Conservation (phyloP, 2,329 filamentous ascomycete species). For the Chaetomium sp. region DNA sequence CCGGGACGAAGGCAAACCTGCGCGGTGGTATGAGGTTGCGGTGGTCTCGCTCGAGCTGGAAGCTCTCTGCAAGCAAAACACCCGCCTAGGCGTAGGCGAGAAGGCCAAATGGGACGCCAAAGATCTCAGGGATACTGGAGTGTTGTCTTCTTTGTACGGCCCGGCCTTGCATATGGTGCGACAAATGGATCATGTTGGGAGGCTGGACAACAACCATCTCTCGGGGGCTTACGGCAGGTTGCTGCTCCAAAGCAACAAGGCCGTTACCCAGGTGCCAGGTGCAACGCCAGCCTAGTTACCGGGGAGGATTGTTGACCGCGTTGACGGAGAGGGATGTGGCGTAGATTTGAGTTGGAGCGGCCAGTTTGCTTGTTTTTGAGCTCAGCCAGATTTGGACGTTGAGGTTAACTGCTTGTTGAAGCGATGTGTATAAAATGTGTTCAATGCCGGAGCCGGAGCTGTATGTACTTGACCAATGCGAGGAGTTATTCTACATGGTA, state of each 20-base stretch:
- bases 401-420: too few species aligned
- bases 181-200: constrained; percentile 28
- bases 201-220: constrained; percentile 12
- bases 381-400: too few species aligned
- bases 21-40: constrained; percentile 28
- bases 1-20: constrained; percentile 16
- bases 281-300: not conserved
- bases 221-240: not conserved
- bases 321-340: not conserved
- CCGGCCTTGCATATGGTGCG: constrained; percentile 26
- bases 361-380: too few species aligned
- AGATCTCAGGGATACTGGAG: constrained; percentile 12
- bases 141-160: constrained; percentile 21
- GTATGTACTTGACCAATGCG: too few species aligned
- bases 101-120: constrained; percentile 23
- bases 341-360: not conserved
- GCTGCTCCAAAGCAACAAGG: constrained; percentile 2
- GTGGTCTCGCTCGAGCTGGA: constrained; percentile 25
- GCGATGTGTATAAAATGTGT: too few species aligned
- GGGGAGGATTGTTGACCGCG: not conserved
- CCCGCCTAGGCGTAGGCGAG: constrained; percentile 21
- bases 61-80: constrained; percentile 23
- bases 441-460: too few species aligned
- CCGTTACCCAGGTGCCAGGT: constrained; percentile 1
- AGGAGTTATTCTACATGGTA: too few species aligned